These are phyloP conservation scores for Dactylellina drechsleri DNA, from an alignment of 2,329 filamentous ascomycete species.

Conservation along the genomic window DNA sequence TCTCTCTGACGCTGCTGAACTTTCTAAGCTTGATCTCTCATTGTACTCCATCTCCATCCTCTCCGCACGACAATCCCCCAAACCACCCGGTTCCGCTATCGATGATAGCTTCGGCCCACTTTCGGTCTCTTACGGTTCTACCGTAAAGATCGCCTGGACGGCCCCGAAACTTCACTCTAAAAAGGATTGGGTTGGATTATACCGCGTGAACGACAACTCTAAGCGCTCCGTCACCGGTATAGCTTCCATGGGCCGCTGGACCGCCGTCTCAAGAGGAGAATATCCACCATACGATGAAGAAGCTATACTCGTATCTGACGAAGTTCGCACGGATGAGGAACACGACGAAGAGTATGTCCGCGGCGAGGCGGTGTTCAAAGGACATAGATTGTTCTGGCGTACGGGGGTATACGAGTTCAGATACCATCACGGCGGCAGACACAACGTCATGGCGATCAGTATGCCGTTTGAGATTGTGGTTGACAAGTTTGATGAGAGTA, in stretches of 20 bases:
- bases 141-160: conserved; percentile 88
- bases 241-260: conserved; percentile 87
- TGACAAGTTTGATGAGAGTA: conserved; percentile 74
- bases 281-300: conserved; percentile 82
- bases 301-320: conserved; percentile 78
- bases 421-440: conserved; percentile 91
- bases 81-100: conserved; percentile 36
- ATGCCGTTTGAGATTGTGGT: conserved; percentile 92
- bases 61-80: conserved; percentile 52
- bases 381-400: conserved; percentile 97
- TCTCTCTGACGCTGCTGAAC: conserved; percentile 70
- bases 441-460: conserved; percentile 93
- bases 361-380: conserved; percentile 86
- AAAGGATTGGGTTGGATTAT: conserved; percentile 94
- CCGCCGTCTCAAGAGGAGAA: conserved; percentile 78
- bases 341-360: conserved; percentile 69
- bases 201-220: conserved; percentile 90
- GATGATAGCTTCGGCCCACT: conserved; percentile 73
- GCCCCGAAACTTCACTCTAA: conserved; percentile 87
- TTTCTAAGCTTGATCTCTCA: conserved; percentile 69
- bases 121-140: conserved; percentile 86
- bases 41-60: conserved; percentile 76
- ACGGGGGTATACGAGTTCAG: conserved; percentile 96
- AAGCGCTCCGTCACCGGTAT: conserved; percentile 85
- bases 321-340: conserved; percentile 63